Conservation (phyloP, 2,329 filamentous ascomycete species). For the Phaeosphaeria sp. region DNA sequence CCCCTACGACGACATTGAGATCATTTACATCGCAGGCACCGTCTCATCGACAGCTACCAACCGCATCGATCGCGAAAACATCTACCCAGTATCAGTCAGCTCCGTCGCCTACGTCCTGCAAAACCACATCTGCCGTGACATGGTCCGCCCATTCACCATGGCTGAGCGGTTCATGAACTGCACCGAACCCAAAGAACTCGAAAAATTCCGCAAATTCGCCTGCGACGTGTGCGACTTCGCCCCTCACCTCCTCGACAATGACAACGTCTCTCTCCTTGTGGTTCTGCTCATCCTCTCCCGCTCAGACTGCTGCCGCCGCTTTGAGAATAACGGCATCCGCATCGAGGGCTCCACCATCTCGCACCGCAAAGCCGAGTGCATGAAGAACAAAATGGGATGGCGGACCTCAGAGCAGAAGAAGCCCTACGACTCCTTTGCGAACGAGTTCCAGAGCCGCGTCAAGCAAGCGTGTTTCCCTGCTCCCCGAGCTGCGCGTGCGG, state of each 20-base stretch:
- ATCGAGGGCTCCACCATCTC: slow-evolving; percentile 49
- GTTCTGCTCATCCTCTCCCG: slow-evolving; percentile 45
- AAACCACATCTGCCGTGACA: slow-evolving; percentile 44
- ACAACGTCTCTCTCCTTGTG: slow-evolving; percentile 46
- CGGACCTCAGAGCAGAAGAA: slow-evolving; percentile 41
- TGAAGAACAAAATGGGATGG: slow-evolving; percentile 48
- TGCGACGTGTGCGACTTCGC: slow-evolving; percentile 46
- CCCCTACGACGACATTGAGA: slow-evolving; percentile 47
- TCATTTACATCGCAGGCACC: slow-evolving; percentile 48
- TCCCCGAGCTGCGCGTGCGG: slow-evolving; percentile 29
- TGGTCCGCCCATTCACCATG: slow-evolving; percentile 44
- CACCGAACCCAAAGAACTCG: slow-evolving; percentile 41
- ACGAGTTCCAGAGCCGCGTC: slow-evolving; percentile 45
- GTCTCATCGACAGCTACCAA: slow-evolving; percentile 46
- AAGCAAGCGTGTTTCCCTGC: slow-evolving; percentile 43
- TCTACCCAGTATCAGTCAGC: slow-evolving; percentile 44
- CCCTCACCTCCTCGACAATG: slow-evolving; percentile 49
- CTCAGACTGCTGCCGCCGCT: slow-evolving; percentile 44
- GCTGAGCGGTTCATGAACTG: slow-evolving; percentile 43
- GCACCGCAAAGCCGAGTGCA: slow-evolving; percentile 47
- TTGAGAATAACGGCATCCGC: slow-evolving; percentile 46
- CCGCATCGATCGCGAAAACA: slow-evolving; percentile 40
- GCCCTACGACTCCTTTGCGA: slow-evolving; percentile 44
- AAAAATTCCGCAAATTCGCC: slow-evolving; percentile 41
- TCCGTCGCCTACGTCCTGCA: slow-evolving; percentile 43